phyloP scores from a whole-genome alignment of 345 rosid genomes.

The Nasturtium officinale region DNA sequence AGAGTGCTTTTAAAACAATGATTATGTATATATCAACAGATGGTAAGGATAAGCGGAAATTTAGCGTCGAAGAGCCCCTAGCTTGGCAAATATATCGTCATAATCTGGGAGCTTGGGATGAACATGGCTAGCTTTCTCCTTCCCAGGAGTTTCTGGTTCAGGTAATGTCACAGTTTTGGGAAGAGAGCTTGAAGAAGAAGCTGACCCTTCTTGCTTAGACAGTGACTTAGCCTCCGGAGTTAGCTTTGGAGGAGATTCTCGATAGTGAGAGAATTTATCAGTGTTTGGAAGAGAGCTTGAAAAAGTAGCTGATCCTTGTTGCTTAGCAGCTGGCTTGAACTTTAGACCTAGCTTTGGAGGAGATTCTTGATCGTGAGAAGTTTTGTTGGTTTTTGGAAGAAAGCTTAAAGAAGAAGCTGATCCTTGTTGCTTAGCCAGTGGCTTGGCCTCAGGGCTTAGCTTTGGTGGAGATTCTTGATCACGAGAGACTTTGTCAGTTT shows the following conservation, averaged over 20 bases:
- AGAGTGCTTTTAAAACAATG: background rate
- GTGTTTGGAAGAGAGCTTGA: conserved; percentile 37
- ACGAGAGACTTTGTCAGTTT: conserved; percentile 19
- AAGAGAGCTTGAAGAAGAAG: conserved; percentile 31
- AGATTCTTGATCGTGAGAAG: conserved; percentile 33
- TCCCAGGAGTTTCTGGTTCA: conserved; percentile 38
- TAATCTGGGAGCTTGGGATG: conserved; percentile 96
- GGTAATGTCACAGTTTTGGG: conserved; percentile 42
- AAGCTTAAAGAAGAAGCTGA: conserved; percentile 29
- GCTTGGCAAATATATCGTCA: conserved; percentile 59
- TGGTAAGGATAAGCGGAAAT: background rate
- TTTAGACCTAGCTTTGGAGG: background rate
- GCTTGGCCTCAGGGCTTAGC: conserved; percentile 8
- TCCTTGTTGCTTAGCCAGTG: conserved; percentile 40
- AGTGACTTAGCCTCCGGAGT: conserved; percentile 27
- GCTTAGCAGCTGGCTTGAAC: conserved; percentile 37
- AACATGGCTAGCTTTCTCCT: conserved; percentile 61
- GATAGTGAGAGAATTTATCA: conserved; percentile 29
- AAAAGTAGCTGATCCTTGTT: conserved; percentile 35
- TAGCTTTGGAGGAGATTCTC: conserved; percentile 32
- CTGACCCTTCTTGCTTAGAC: conserved; percentile 41
- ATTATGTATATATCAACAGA: conserved; percentile 11
- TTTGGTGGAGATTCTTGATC: conserved; percentile 41
- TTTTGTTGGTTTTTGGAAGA: conserved; percentile 26
- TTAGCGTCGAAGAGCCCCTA: conserved; percentile 55